Base-by-base conservation (phyloP, 1,139 yeast species). In the Chernovozyma aurita region DNA sequence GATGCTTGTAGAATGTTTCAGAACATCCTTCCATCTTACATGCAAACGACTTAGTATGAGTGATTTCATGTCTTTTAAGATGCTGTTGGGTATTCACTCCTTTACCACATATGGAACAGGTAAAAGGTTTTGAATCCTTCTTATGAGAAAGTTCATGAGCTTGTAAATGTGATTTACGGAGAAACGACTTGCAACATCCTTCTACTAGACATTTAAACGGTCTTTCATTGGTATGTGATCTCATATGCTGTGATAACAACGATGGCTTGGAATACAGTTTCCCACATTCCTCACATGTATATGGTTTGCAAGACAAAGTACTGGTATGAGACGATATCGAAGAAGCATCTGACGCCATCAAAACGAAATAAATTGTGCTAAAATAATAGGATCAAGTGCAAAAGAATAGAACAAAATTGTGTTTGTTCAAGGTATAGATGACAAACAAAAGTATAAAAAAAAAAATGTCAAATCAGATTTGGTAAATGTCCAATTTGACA, bases 81-180 rank as follows among this genome's bases (percentile, higher is more conserved):
- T 90, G 97, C 60, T 92, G 98, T 34, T 61, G 60, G 0, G 95
- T 76, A 42, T 82, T 83, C 39, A 86, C 84, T 2, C 96, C 95
- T 55, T 87, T 87, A 1, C 82, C 82, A 56, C 99, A 92, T 1
- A 71, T 59, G 0, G 78, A 61, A 51, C 99, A 92, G 37, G 70
- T 75, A 51, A 73, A 81, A 0, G 97, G 96, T 49, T 85, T 85
- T 13, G 70, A 74, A 2, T 66, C 70, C 4, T 74, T 64, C 16
- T 62, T 52, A 51, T 84, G 92, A 12, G 88, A 77, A 20, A 84
- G 58, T 43, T 69, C 45, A 54, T 92, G 99, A 16, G 88, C 77
- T 36, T 78, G 76, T 31, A 92, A 61, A 59, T 92, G 97, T 12
- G 87, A 78, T 46, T 83, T 85, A 35, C 96, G 70, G 16, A 78